Conservation (phyloP, 2,329 filamentous ascomycete genomes). For the Beauveria varroae region DNA sequence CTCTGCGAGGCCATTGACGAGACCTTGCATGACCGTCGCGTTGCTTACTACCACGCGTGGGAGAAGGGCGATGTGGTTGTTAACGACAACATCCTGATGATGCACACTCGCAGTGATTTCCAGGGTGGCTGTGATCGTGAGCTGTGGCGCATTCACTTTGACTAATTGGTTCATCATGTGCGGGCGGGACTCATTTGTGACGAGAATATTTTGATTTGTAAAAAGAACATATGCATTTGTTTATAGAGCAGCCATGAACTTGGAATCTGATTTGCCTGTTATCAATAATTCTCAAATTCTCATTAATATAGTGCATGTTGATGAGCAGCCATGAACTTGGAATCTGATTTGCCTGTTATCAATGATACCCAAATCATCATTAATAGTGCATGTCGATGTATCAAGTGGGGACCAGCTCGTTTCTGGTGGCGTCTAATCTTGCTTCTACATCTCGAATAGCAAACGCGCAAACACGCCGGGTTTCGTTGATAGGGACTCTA, state of each 20-base stretch:
- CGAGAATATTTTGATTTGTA: background rate
- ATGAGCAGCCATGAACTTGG: background rate
- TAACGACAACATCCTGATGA: conserved; percentile 41
- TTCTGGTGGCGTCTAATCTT: background rate
- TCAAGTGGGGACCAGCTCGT: too few relatives aligned
- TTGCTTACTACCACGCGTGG: conserved; percentile 44
- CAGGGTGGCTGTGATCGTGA: conserved; percentile 35
- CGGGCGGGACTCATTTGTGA: background rate
- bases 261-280: background rate
- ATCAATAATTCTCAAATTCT: too few relatives aligned
- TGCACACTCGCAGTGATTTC: conserved; percentile 44
- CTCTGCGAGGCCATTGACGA: conserved; percentile 33
- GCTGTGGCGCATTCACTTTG: conserved; percentile 44
- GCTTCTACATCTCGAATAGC: background rate
- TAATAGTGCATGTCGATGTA: background rate
- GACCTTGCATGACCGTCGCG: conserved; percentile 41
- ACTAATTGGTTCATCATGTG: conserved; percentile 21
- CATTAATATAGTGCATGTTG: background rate
- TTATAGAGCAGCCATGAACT: background rate
- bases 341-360: background rate
- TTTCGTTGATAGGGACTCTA: too few relatives aligned
- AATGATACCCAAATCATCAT: too few relatives aligned
- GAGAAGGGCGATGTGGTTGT: conserved; percentile 47
- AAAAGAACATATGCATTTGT: background rate
- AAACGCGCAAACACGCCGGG: background rate